Conservation (phyloP, 352 stramenopile species). For the Globisporangium splendens region DNA sequence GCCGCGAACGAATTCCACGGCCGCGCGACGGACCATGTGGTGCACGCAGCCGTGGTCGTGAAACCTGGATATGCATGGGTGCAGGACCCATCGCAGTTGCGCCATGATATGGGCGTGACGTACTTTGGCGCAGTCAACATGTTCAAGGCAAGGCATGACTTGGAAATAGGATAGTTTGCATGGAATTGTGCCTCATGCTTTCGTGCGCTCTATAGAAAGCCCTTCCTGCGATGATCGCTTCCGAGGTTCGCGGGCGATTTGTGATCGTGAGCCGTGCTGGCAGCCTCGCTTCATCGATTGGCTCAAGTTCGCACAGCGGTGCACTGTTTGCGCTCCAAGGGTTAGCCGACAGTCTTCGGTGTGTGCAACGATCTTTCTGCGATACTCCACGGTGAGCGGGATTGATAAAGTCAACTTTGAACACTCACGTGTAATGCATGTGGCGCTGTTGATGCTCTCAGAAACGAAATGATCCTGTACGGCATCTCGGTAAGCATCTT, state of each 20-base stretch:
- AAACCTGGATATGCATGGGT: slow-evolving; percentile 50
- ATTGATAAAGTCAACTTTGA: neutral
- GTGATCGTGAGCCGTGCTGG: slow-evolving; percentile 60
- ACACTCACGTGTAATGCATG: neutral
- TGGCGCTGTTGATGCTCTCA: neutral
- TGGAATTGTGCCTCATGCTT: neutral
- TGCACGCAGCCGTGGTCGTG: slow-evolving; percentile 34
- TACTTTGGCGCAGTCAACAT: slow-evolving; percentile 54
- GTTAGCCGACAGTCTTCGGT: slow-evolving; percentile 84
- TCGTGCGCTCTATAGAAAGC: slow-evolving; percentile 20
- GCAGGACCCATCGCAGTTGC: slow-evolving; percentile 40
- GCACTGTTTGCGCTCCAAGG: slow-evolving; percentile 91
- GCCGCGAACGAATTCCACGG: slow-evolving; percentile 51
- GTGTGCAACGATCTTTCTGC: neutral
- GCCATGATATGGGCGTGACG: slow-evolving; percentile 55
- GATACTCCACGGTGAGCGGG: neutral
- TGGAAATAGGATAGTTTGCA: neutral
- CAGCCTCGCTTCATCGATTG: slow-evolving; percentile 65
- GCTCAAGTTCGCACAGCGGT: slow-evolving; percentile 86
- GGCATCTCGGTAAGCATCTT: slow-evolving; percentile 82
- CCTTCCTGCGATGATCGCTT: slow-evolving; percentile 53
- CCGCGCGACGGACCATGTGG: slow-evolving; percentile 46
- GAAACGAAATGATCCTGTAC: slow-evolving; percentile 66
- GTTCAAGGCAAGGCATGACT: slow-evolving; percentile 28
- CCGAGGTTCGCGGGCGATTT: slow-evolving; percentile 34